A percentile compares a stretch with the other conserved stretches of the same genome.
Evolutionary conservation across 176 grass and related monocot genomes (phyloP).

Genomic region (Oryza nivara): DNA sequence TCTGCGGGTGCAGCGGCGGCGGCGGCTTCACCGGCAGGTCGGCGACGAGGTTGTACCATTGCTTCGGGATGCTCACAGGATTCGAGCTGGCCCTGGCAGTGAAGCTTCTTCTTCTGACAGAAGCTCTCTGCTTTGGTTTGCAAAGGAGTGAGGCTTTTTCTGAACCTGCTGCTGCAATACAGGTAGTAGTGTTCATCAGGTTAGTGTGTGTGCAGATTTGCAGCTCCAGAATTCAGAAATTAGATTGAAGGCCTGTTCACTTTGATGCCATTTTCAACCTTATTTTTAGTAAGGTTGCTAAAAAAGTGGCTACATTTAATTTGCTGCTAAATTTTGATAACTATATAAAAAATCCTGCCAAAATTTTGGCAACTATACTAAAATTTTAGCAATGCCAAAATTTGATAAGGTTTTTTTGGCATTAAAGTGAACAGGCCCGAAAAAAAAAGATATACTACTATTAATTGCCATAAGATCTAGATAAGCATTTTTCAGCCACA

Average conservation of each 20-base stretch:
- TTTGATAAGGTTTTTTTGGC: too few relatives aligned
- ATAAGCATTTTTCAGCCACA: background rate
- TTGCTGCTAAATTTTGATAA: too few relatives aligned
- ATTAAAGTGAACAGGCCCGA: too few relatives aligned
- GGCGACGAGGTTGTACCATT: slow-evolving; percentile 91
- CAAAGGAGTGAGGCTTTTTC: background rate
- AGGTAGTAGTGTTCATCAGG: slow-evolving; percentile 4
- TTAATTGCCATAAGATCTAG: background rate
- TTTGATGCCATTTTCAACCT: too few relatives aligned
- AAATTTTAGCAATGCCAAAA: too few relatives aligned
- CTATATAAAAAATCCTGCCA: too few relatives aligned
- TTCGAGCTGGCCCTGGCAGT: slow-evolving; percentile 36
- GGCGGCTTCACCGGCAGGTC: slow-evolving; percentile 93
- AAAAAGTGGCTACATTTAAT: too few relatives aligned
- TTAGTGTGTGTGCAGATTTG: background rate
- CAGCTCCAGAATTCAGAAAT: background rate
- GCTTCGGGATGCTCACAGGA: slow-evolving; percentile 76
- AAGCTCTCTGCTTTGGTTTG: background rate
- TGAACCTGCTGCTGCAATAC: background rate
- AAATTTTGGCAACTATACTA: too few relatives aligned
- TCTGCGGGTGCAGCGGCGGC: slow-evolving; percentile 76
- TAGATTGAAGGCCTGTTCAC: background rate
- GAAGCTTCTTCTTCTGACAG: background rate
- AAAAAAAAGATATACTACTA: too few relatives aligned
- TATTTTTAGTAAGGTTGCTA: too few relatives aligned